phyloP scores from a whole-genome alignment of 768 basidiomycete genomes.

The Mycena vulgaris region DNA sequence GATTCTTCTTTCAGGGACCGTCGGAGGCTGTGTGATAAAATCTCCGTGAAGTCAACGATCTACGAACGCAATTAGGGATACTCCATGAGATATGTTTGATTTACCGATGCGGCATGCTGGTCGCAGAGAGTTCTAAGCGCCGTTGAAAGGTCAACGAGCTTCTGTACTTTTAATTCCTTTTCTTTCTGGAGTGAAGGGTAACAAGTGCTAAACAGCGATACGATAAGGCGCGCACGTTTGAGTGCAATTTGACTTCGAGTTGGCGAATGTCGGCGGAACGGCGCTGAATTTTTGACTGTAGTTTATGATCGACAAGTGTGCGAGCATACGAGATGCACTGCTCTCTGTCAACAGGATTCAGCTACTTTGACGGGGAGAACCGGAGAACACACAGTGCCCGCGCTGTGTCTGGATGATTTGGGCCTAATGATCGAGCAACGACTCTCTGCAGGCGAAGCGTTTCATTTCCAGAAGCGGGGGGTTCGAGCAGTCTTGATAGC shows the following conservation, averaged over 20 bases:
- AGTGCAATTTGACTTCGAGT: neutral
- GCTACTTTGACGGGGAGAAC: neutral
- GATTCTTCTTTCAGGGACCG: conserved; percentile 7
- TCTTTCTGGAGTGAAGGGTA: neutral
- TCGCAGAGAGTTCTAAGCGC: conserved; percentile 4
- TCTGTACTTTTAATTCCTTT: conserved; percentile 4
- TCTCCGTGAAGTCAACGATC: conserved; percentile 6
- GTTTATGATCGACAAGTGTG: neutral
- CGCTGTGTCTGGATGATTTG: neutral
- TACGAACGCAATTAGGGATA: neutral
- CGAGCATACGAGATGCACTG: conserved; percentile 8
- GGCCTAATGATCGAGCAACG: neutral
- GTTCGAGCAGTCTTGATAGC: conserved; percentile 1
- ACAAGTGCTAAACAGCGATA: neutral
- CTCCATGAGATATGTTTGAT: neutral
- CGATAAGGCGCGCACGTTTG: neutral
- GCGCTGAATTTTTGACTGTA: neutral
- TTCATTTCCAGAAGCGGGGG: neutral
- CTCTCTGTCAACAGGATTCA: neutral
- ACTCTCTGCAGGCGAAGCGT: neutral
- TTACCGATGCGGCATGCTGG: conserved; percentile 2
- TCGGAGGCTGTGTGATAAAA: neutral
- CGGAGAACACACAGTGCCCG: neutral
- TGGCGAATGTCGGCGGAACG: neutral
- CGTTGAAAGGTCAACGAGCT: neutral